A percentile compares a stretch with the other conserved stretches of the same genome.
phyloP scores from a whole-genome alignment of 2,329 filamentous ascomycete species.

The Pseudogymnoascus sp. region DNA sequence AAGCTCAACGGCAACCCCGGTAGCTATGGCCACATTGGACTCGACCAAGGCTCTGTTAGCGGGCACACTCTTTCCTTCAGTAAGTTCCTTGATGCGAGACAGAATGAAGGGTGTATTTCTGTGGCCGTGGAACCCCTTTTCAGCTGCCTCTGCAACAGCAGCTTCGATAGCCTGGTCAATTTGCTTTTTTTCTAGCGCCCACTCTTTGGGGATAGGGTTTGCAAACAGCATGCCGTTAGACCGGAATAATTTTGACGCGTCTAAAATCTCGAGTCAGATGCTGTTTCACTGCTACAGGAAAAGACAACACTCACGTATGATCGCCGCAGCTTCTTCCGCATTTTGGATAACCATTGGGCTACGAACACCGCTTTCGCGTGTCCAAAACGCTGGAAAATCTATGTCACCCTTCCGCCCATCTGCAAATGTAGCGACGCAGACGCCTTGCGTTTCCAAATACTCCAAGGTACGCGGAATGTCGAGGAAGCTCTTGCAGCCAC shows the following conservation, averaged over 20 bases:
- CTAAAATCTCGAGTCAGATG: constrained; percentile 27
- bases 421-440: constrained; percentile 80
- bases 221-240: constrained; percentile 67
- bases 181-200: constrained; percentile 51
- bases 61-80: constrained; percentile 51
- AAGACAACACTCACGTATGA: constrained; percentile 54
- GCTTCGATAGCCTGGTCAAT: constrained; percentile 51
- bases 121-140: constrained; percentile 51
- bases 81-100: constrained; percentile 60
- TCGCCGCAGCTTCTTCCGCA: constrained; percentile 79
- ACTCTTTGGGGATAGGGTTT: constrained; percentile 62
- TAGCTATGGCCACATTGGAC: constrained; percentile 58
- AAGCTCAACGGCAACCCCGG: constrained; percentile 57
- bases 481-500: constrained; percentile 92
- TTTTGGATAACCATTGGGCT: constrained; percentile 69
- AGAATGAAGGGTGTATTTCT: constrained; percentile 65
- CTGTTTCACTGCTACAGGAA: not conserved
- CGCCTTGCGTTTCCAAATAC: constrained; percentile 63
- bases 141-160: constrained; percentile 46
- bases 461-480: constrained; percentile 88
- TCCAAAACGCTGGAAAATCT: constrained; percentile 91
- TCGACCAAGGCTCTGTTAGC: constrained; percentile 61
- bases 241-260: constrained; percentile 67
- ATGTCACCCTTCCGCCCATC: constrained; percentile 66
- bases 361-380: constrained; percentile 72